A percentile compares a stretch with the other conserved stretches of the same genome.
phyloP scores from a whole-genome alignment of 2,329 filamentous ascomycete species.

The Ceratocystis colombiana region DNA sequence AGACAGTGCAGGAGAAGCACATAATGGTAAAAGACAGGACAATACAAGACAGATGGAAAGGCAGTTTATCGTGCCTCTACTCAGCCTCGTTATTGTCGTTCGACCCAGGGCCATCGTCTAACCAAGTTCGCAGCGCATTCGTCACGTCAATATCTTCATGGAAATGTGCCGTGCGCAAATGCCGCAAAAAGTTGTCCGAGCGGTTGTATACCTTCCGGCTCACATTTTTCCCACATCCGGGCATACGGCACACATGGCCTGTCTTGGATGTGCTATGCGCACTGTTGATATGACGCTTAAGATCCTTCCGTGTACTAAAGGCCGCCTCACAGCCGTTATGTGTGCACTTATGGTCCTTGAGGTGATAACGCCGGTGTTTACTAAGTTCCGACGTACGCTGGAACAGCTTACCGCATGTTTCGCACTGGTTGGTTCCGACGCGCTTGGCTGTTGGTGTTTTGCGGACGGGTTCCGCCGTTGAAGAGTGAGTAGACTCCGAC shows the following conservation, averaged over 20 bases:
- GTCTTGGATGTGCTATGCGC: constrained; percentile 24
- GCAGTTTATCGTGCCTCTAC: neutral
- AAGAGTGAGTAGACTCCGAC: constrained; percentile 13
- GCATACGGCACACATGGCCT: constrained; percentile 28
- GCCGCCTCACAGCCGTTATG: constrained; percentile 27
- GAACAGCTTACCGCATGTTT: constrained; percentile 24
- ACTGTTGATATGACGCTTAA: constrained; percentile 29
- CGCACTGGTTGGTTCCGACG: constrained; percentile 20
- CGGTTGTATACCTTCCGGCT: constrained; percentile 30
- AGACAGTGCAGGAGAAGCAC: neutral
- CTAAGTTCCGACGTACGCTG: constrained; percentile 23
- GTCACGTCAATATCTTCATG: constrained; percentile 23
- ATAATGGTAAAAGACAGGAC: neutral
- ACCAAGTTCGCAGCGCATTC: constrained; percentile 21
- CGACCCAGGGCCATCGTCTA: constrained; percentile 2
- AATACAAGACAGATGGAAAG: neutral
- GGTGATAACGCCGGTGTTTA: constrained; percentile 29
- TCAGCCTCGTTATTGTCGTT: neutral
- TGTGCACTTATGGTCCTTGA: constrained; percentile 28
- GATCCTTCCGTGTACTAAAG: constrained; percentile 30
- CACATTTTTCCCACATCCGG: constrained; percentile 29
- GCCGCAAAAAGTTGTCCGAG: constrained; percentile 29
- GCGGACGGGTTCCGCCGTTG: constrained; percentile 14
- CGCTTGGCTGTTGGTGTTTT: constrained; percentile 19
- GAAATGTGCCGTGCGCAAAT: constrained; percentile 28